A percentile compares a stretch with the other conserved stretches of the same genome.
Evolutionary conservation across 2,329 filamentous ascomycete species (phyloP).

Genomic region (Botrytis aclada): DNA sequence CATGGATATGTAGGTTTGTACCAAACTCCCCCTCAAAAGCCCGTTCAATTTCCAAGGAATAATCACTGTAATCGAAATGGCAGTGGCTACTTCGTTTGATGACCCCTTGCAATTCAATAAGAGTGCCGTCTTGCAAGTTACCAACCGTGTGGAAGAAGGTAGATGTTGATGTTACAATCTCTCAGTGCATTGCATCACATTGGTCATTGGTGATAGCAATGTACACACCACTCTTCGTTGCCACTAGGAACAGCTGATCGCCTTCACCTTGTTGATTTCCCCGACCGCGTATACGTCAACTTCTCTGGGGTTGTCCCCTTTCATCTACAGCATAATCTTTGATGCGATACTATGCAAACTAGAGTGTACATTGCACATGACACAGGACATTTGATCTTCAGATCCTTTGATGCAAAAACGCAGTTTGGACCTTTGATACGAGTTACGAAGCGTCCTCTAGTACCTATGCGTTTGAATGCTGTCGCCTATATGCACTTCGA

Average conservation of each 20-base stretch:
- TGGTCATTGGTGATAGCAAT: background rate
- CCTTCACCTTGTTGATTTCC: background rate
- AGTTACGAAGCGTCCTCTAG: background rate
- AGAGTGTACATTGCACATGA: background rate
- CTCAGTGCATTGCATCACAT: background rate
- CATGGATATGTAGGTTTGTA: background rate
- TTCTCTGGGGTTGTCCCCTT: background rate
- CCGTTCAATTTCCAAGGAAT: background rate
- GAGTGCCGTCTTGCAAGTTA: background rate
- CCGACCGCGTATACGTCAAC: background rate
- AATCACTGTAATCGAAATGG: constrained; percentile 1
- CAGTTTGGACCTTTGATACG: background rate
- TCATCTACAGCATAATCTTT: background rate
- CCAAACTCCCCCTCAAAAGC: background rate
- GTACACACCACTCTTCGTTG: background rate
- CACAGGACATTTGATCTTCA: background rate
- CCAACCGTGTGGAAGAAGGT: background rate
- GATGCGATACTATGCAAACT: background rate
- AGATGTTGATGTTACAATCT: background rate
- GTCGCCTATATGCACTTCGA: background rate
- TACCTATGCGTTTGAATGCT: background rate
- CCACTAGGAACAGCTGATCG: background rate
- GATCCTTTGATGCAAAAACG: background rate
- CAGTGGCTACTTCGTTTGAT: background rate
- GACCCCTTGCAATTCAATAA: background rate